Base-by-base conservation (phyloP, 2,329 filamentous ascomycete species). In the Endoconidiophora laricicola region DNA sequence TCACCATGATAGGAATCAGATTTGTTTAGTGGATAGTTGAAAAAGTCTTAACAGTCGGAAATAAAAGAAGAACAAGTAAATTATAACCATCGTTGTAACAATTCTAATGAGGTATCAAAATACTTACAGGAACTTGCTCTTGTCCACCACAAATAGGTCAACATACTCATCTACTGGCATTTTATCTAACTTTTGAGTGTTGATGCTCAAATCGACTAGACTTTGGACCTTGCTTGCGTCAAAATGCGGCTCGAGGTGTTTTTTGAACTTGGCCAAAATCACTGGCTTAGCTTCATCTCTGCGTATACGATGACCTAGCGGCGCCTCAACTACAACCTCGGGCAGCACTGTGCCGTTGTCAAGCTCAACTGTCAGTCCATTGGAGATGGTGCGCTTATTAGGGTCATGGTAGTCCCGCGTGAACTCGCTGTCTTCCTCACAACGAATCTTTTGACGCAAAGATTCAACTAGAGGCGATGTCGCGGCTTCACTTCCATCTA, bases 251-350 rank as follows among this genome's bases (percentile, higher is more conserved):
- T 75, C 76, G 47, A 96, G 71, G 68, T 98, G 91, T 64, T 85
- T 81, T 80, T 88, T 83, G 73, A 86, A 98, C 75, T 98, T 98
- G 66, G 79, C 80, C 59, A 96, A 70, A 59, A 98, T 95, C 68
- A 94, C 85, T 53, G 91, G 91, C 78, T 96, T 96, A 59, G 91
- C 91, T 76, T 98, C 91, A 60, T 95, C 88, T 60, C 90, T 79
- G 57, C 91, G 76, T 62, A 91, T 73, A 57, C 83, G 82, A 73
- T 98, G 91, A 59, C 91, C 91, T 39, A 98, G 78, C 52, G 91
- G 91, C 52, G 91, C 90, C 72, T 95, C 88, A 49, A 98, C 84
- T 45, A 84, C 83, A 54, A 93, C 79, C 70, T 98, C 91, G 20
- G 90, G 82, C 36, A 96, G 73, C 7, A 91, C 74, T 44, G 87